These are phyloP conservation scores for Mycena olivaceomarginata DNA, from an alignment of 768 basidiomycete species.

Conservation along the genomic window DNA sequence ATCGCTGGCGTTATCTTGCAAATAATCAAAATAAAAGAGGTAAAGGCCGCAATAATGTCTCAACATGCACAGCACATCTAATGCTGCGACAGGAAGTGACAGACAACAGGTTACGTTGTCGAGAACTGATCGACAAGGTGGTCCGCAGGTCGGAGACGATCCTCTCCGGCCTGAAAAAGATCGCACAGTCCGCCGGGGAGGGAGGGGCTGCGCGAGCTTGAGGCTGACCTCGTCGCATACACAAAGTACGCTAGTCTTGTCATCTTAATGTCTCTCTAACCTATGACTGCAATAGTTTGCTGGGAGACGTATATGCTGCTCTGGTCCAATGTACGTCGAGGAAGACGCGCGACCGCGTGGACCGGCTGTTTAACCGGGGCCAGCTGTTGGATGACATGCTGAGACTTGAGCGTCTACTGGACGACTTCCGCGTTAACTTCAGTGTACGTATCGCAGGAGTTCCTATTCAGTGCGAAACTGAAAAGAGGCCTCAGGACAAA, in stretches of 20 bases:
- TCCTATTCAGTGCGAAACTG: not conserved
- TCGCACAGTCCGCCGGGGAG: constrained; percentile 27
- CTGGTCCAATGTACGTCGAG: constrained; percentile 41
- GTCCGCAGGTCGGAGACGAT: constrained; percentile 40
- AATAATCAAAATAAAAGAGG: constrained; percentile 44
- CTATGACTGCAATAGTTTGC: constrained; percentile 24
- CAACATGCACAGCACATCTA: constrained; percentile 12
- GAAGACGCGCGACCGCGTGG: constrained; percentile 33
- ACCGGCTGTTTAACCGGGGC: constrained; percentile 38
- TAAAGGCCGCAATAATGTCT: constrained; percentile 23
- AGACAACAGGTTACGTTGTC: constrained; percentile 41
- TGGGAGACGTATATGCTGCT: constrained; percentile 28
- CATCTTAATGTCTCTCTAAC: not conserved
- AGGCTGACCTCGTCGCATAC: constrained; percentile 40
- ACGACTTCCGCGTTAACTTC: constrained; percentile 45
- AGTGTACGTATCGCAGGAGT: constrained; percentile 26
- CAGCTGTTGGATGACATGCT: constrained; percentile 43
- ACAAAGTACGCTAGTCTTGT: constrained; percentile 3
- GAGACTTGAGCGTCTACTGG: constrained; percentile 41
- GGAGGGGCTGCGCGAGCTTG: constrained; percentile 39
- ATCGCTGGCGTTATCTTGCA: constrained; percentile 38
- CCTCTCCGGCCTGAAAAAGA: constrained; percentile 34
- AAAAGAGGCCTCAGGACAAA: constrained; percentile 33
- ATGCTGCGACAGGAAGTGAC: constrained; percentile 36
- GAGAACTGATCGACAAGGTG: constrained; percentile 44